Conservation (phyloP, 208 protist species). For the Trypanosoma vivax region DNA sequence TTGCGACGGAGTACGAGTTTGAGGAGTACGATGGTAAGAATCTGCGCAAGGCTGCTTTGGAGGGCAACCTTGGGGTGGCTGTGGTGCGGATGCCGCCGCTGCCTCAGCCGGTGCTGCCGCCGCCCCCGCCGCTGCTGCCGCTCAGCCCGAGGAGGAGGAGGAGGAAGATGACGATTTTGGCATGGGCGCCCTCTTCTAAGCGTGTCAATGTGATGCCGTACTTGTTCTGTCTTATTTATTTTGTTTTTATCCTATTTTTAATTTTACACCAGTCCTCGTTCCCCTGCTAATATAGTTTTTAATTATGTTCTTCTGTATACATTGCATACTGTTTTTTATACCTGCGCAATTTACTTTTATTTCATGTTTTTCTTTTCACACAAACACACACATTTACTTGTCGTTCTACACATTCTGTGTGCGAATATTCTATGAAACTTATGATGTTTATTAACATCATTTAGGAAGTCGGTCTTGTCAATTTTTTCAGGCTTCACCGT, state of each 20-base stretch:
- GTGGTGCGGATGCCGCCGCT: constrained; percentile 51
- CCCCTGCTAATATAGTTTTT: constrained; percentile 6
- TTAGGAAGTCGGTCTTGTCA: too few species aligned
- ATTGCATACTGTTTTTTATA: constrained; percentile 4
- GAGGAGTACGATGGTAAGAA: constrained; percentile 71
- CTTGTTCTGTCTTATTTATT: neutral
- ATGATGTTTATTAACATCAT: too few species aligned
- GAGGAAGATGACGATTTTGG: constrained; percentile 62
- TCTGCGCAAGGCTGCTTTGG: constrained; percentile 86
- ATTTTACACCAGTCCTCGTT: neutral
- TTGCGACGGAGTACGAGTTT: constrained; percentile 93
- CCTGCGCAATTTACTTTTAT: constrained; percentile 10
- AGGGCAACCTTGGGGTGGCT: constrained; percentile 75
- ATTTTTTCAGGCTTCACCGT: constrained; percentile 8
- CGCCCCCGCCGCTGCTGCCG: constrained; percentile 26
- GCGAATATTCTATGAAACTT: too few species aligned
- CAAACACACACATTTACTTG: too few species aligned
- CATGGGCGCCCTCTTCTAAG: constrained; percentile 20
- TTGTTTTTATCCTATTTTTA: neutral
- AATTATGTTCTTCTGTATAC: constrained; percentile 7
- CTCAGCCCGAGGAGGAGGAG: constrained; percentile 56
- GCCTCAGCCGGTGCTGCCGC: constrained; percentile 31
- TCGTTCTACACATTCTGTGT: too few species aligned
- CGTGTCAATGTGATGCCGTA: neutral
- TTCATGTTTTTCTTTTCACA: constrained; percentile 1